Percentiles rank a stretch among this genome's conserved stretches.
Conservation (phyloP, 192 early-diverging fungal species). For the Ambispora gerdemannii region DNA sequence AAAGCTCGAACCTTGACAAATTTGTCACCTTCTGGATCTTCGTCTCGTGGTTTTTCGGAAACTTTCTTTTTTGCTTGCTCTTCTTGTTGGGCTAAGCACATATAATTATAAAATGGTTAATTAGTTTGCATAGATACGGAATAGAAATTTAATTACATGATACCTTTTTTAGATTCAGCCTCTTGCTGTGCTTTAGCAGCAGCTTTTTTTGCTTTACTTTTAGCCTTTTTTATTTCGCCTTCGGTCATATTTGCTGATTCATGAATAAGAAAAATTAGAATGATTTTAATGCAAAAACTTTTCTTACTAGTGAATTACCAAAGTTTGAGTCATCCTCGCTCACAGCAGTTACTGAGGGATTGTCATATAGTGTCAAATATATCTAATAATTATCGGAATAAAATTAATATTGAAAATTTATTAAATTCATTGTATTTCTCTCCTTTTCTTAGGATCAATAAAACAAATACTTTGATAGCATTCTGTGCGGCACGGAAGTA, state of each 20-base stretch:
- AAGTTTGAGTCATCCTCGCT: slow-evolving; percentile 41
- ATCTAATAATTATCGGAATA: slow-evolving; percentile 36
- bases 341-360: slow-evolving; percentile 47
- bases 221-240: slow-evolving; percentile 73
- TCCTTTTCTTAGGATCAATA: no score
- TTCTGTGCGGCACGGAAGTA: slow-evolving; percentile 73
- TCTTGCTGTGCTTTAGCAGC: slow-evolving; percentile 60
- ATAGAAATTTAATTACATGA: neutral
- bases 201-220: slow-evolving; percentile 73
- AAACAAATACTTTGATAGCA: slow-evolving; percentile 63
- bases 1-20: slow-evolving; percentile 33
- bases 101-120: neutral
- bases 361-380: slow-evolving; percentile 54
- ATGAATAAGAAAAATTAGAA: neutral
- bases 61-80: slow-evolving; percentile 49
- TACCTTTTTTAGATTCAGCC: slow-evolving; percentile 49
- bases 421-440: slow-evolving; percentile 23
- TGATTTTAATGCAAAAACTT: neutral
- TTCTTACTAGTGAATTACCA: slow-evolving; percentile 12
- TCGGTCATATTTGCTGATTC: slow-evolving; percentile 64
- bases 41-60: slow-evolving; percentile 50
- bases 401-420: neutral
- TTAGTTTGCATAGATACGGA: neutral
- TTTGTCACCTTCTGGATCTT: slow-evolving; percentile 72
- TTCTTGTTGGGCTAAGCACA: slow-evolving; percentile 33